Evolutionary conservation across 2,329 filamentous ascomycete species (phyloP), one percentile per base, ranked within the genome.

Genomic region (Colletotrichum tabaci): DNA sequence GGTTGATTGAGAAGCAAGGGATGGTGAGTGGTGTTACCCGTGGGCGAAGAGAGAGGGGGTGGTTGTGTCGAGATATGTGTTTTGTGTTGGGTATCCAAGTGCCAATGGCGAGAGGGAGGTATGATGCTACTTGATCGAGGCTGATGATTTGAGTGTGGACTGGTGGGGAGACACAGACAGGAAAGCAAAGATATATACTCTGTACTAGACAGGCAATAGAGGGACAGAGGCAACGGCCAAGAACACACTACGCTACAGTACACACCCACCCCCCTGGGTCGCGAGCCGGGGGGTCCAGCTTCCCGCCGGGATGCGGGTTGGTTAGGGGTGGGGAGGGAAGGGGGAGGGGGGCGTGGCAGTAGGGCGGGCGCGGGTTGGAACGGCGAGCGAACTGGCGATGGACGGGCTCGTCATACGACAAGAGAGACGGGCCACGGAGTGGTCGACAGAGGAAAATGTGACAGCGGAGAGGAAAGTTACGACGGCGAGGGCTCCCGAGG

Each of bases 111-210:
- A 71, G 63, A 71, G 64, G 21, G 21, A 38, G 35, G 57, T 67
- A 52, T 55, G 68, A 55, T 71, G 68, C 53, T 71, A 63, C 46
- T 63, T 49, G 55, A 50, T 71, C 50, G 57, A 71, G 57, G 57
- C 68, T 62, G 58, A 71, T 67, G 64, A 64, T 58, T 67, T 44
- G 57, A 63, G 68, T 38, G 42, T 58, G 68, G 68, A 71, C 44
- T 18, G 61, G 68, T 71, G 68, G 68, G 68, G 68, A 71, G 68
- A 67, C 64, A 58, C 16, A 15, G 58, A 62, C 50, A 38, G 68
- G 40, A 55, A 35, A 52, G 55, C 50, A 67, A 71, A 62, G 68
- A 57, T 71, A 71, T 71, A 71, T 71, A 71, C 68, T 71, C 67
- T 71, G 67, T 71, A 71, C 68, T 53, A 62, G 21, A 62, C 35